Percentiles rank a stretch among this genome's conserved stretches.
These are phyloP conservation scores for Lasiosphaeria ovina DNA, from an alignment of 495 filamentous ascomycete genomes.

Conservation along the genomic window DNA sequence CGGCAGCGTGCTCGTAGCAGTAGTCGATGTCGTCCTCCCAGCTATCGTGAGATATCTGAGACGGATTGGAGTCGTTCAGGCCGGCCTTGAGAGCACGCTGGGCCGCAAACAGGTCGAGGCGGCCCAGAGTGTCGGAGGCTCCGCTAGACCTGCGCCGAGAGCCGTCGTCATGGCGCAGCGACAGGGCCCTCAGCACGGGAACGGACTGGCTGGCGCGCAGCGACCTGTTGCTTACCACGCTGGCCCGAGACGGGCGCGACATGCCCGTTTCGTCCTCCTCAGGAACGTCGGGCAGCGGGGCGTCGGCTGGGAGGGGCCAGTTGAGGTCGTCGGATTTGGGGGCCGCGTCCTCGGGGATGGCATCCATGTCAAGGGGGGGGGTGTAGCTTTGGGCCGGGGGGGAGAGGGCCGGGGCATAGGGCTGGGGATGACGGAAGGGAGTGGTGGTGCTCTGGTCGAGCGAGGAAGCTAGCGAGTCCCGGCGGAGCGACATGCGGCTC, in stretches of 20 bases:
- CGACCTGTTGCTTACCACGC: conserved; percentile 43
- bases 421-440: conserved; percentile 42
- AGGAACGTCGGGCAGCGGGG: conserved; percentile 64
- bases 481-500: conserved; percentile 44
- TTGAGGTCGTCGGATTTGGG: conserved; percentile 48
- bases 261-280: conserved; percentile 65
- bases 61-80: conserved; percentile 31
- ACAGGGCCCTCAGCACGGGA: conserved; percentile 43
- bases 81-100: conserved; percentile 31
- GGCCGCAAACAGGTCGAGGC: conserved; percentile 35
- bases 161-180: conserved; percentile 26
- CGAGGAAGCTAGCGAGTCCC: conserved; percentile 44
- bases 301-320: conserved; percentile 45
- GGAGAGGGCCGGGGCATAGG: conserved; percentile 28
- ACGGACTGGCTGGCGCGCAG: conserved; percentile 48
- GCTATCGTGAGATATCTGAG: conserved; percentile 51
- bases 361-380: conserved; percentile 30
- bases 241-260: conserved; percentile 33
- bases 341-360: conserved; percentile 27
- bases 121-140: conserved; percentile 45
- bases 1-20: conserved; percentile 86
- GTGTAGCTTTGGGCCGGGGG: conserved; percentile 26
- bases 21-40: conserved; percentile 98
- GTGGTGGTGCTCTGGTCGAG: conserved; percentile 38
- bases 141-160: conserved; percentile 39